Evolutionary conservation across 495 filamentous ascomycete species (phyloP).

Genomic region (Neurospora hispaniola): DNA sequence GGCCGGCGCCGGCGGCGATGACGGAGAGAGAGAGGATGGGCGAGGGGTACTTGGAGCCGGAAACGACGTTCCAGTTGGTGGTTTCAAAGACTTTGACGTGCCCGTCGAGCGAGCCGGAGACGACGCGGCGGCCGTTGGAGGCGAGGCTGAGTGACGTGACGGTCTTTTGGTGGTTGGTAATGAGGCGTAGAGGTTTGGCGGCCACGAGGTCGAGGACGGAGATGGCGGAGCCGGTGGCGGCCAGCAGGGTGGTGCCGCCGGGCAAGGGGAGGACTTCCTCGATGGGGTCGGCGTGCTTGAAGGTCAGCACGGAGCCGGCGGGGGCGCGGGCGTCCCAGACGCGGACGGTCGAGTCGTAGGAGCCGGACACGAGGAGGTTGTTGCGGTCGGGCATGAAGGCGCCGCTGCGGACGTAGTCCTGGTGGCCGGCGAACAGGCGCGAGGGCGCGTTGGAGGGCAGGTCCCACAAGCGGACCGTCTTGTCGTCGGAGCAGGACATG

Average conservation of each 20-base stretch:
- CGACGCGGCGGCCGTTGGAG: constrained; percentile 63
- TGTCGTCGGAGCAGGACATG: constrained; percentile 80
- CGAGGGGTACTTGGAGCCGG: constrained; percentile 81
- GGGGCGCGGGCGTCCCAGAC: constrained; percentile 83
- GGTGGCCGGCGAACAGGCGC: constrained; percentile 74
- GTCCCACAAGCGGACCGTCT: constrained; percentile 89
- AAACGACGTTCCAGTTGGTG: constrained; percentile 80
- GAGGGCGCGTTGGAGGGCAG: constrained; percentile 66
- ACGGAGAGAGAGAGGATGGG: constrained; percentile 78
- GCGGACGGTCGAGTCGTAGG: constrained; percentile 88
- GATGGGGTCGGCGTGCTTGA: constrained; percentile 82
- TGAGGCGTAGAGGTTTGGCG: constrained; percentile 71
- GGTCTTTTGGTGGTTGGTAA: constrained; percentile 95
- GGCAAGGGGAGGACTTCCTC: constrained; percentile 79
- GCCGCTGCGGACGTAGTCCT: constrained; percentile 82
- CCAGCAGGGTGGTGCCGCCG: constrained; percentile 75
- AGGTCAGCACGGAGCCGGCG: constrained; percentile 63
- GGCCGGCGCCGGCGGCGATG: constrained; percentile 54
- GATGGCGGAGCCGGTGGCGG: constrained; percentile 77
- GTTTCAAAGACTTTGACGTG: constrained; percentile 97
- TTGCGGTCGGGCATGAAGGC: constrained; percentile 74
- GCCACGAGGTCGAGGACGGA: constrained; percentile 91
- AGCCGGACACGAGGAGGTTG: constrained; percentile 71
- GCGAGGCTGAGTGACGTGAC: constrained; percentile 75
- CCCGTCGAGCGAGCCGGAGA: constrained; percentile 83